Evolutionary conservation across 2,329 filamentous ascomycete genomes (phyloP).

Genomic region (Diaporthe batatas): DNA sequence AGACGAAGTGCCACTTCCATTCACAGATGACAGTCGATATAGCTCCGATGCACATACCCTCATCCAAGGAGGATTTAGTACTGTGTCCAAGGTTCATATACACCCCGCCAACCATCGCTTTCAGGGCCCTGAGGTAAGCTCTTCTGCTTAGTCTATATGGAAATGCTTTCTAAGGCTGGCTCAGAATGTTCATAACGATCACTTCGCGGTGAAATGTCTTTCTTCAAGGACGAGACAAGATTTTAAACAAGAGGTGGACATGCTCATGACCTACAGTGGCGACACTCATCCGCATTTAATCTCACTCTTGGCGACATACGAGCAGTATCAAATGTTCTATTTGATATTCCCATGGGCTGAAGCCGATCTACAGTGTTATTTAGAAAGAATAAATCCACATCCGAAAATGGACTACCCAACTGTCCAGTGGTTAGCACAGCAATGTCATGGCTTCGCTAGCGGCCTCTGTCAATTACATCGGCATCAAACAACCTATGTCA

Average conservation of each 20-base stretch:
- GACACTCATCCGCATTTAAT: slow-evolving; percentile 41
- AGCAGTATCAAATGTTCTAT: slow-evolving; percentile 35
- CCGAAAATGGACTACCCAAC: neutral
- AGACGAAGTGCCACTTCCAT: slow-evolving; percentile 35
- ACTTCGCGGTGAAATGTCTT: slow-evolving; percentile 41
- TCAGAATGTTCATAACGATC: neutral
- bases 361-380: slow-evolving; percentile 40
- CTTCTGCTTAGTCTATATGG: neutral
- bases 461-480: slow-evolving; percentile 40
- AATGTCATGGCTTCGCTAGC: slow-evolving; percentile 40
- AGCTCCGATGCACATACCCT: neutral
- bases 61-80: slow-evolving; percentile 37
- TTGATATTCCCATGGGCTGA: slow-evolving; percentile 45
- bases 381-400: slow-evolving; percentile 5
- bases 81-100: slow-evolving; percentile 39
- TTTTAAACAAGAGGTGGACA: slow-evolving; percentile 43
- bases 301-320: slow-evolving; percentile 43
- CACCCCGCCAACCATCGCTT: slow-evolving; percentile 44
- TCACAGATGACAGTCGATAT: slow-evolving; percentile 6
- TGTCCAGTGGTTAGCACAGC: slow-evolving; percentile 42
- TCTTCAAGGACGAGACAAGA: neutral
- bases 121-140: slow-evolving; percentile 1
- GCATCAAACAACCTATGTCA: slow-evolving; percentile 14
- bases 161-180: neutral
- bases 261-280: slow-evolving; percentile 42